Base-by-base conservation (phyloP, 192 early-diverging fungal genomes). In the Diversispora eburnea region DNA sequence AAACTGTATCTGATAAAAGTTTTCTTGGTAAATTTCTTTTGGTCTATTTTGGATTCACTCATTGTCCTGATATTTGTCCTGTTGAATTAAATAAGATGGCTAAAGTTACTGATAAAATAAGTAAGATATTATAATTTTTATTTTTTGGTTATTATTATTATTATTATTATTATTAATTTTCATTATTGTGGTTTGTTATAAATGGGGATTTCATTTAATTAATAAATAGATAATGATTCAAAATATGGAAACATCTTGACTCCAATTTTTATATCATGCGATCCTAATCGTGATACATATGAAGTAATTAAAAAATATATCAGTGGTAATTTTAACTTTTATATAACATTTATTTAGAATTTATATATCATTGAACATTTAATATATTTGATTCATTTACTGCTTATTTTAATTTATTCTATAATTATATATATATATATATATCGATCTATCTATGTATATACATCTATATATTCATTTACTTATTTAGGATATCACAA, bases 41-140 rank as follows among this genome's bases (percentile, higher is more conserved):
- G 70, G 81, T 98, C 7, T 99, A 99, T 83, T 99, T 99, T 88
- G 98, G 98, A n/a, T 99, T 98, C 84, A 97, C 95, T 42, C 93
- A 98, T 80, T 99, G 98, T 78, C 98, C 98, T 2, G 98, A 99
- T 83, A 95, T 99, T 61, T 99, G 98, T 58, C 98, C 98, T 4
- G 97, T 98, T 75, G 97, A 99, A 81, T 84, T 99, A 52, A 96
- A 99, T 80, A 98, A 96, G 83, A 98, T 99, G 88, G 90, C 93
- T 6, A 87, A 91, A 56, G 93, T 95, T 12, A 84, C 94, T 20
- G 92, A 96, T 15, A 82, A 78, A 15, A 76, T 93, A 48, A 84
- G 91, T 92, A 86, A 75, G 86, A 80, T 10, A 22, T 17, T 17
- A n/a, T 33, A 6, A 54, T 67, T n/a, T 17, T 54, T 0, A 48